A percentile compares a stretch with the other conserved stretches of the same genome.
Conservation (phyloP, 1,284 basidiomycete genomes). For the Lignosus rhinocerotis region DNA sequence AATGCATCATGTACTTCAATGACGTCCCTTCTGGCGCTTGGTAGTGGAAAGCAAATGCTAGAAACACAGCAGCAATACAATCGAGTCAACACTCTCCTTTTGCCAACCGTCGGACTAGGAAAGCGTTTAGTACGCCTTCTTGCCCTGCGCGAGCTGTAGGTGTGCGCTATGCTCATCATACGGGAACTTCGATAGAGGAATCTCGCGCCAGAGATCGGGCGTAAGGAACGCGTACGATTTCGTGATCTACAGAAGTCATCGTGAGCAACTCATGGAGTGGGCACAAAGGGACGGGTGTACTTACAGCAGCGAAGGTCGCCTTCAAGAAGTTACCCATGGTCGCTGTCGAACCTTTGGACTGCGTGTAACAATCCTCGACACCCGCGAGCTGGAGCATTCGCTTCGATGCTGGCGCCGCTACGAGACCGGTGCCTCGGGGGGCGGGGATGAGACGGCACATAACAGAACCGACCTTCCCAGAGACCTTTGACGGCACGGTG, state of each 20-base stretch:
- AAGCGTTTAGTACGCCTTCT: conserved; percentile 71
- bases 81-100: conserved; percentile 20
- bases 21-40: conserved; percentile 19
- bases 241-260: conserved; percentile 71
- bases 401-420: conserved; percentile 97
- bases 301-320: conserved; percentile 93
- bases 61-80: conserved; percentile 30
- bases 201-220: conserved; percentile 96
- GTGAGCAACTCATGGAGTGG: neutral
- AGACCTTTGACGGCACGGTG: conserved; percentile 98
- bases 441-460: conserved; percentile 99
- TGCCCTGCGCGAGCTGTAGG: conserved; percentile 80
- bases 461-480: conserved; percentile 98
- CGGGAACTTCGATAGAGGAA: conserved; percentile 85
- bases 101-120: conserved; percentile 13
- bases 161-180: conserved; percentile 95
- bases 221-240: conserved; percentile 98
- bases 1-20: conserved; percentile 8
- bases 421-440: conserved; percentile 98
- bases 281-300: conserved; percentile 32
- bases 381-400: conserved; percentile 97
- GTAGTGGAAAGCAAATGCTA: conserved; percentile 19
- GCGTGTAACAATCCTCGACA: conserved; percentile 95
- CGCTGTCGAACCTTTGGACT: conserved; percentile 96
- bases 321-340: conserved; percentile 99